Evolutionary conservation across 1,139 yeast species (phyloP), one percentile per base, ranked within the genome.

Genomic region (Saccharomyces uvarum): DNA sequence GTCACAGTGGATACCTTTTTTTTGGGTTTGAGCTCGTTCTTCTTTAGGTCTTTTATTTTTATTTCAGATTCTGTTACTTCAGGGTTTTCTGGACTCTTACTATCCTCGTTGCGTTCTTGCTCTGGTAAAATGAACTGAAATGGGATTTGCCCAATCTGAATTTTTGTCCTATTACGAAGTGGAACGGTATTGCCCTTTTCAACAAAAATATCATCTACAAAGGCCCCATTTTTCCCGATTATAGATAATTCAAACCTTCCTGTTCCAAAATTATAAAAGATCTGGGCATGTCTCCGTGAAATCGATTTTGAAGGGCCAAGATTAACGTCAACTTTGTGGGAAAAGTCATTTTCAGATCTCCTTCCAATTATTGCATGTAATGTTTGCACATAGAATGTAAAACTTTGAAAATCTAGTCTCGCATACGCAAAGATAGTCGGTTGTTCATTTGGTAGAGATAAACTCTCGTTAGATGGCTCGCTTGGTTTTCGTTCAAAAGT

Each of bases 361-460:
- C 99, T 78, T 6, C 99, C 99, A 48, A 93, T 75, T 7, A 93
- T 80, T 2, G 93, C 97, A 69, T 93, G 98, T 64, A 93, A 77
- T 1, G 99, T 93, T 71, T 93, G 99, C 3, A 93, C 97, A 64
- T 90, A 93, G 70, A 95, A 93, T 3, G 96, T 89, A 69, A 86
- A 91, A 61, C 89, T 84, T 58, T 88, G 96, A 70, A 93, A 93
- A 69, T 93, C 98, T 47, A 93, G 74, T 61, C 97, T 78, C 1
- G 99, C 99, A 69, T 93, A 93, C 1, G 99, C 99, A 8, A 91
- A 86, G 11, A 93, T 88, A 57, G 82, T 79, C 5, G 88, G 72
- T 53, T 72, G 75, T 52, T 68, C 71, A 32, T 65, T 64, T 0
- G 61, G 51, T 13, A 57, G 50, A 8, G 56, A 54, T n/a, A 54